Base-by-base conservation (phyloP, 2,329 filamentous ascomycete species). In the Aureobasidium namibiae region DNA sequence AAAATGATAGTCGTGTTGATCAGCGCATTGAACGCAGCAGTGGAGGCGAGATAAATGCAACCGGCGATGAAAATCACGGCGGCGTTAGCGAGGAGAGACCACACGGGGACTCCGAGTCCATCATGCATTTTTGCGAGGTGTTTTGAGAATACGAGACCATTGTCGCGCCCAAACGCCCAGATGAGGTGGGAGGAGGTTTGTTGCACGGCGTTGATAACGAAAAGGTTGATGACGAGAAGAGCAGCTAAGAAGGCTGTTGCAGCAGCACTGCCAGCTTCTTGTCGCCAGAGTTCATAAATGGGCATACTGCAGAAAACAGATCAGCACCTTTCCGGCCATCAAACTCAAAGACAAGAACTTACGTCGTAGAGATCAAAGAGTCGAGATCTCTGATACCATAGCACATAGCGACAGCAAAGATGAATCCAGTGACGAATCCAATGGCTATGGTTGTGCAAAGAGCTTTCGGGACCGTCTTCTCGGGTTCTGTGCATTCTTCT, bases 111-210 rank as follows among this genome's bases (percentile, higher is more conserved):
- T 62, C 80, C 78, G 61, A 80, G 76, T 1, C 60, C 70, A 58
- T 73, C 71, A 66, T 79, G 76, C 62, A 84, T 80, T 21, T 64
- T 67, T n/a, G 75, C 70, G 50, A 83, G 77, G 67, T 80, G 72
- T 23, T 66, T 59, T 2, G 76, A 76, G 65, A 82, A 78, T 0
- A 82, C 80, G 5, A 82, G 80, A 10, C 81, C 82, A 29, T 79
- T 77, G 66, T 84, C 82, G 29, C 81, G 79, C 34, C 81, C 79
- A 14, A 80, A 69, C 1, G 76, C 73, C 78, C 78, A 80, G 66
- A 77, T 79, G 72, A 62, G 52, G n/a, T 62, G 63, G 23, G 59
- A 50, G 34, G 63, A 57, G 41, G 80, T 82, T 33, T 61, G 60
- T 9, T 49, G 44, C 11, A 49, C 13, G 29, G 53, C 60, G 13